These are phyloP conservation scores for Saccharum spontaneum DNA, from an alignment of 176 grass and related monocot species.

Conservation along the genomic window DNA sequence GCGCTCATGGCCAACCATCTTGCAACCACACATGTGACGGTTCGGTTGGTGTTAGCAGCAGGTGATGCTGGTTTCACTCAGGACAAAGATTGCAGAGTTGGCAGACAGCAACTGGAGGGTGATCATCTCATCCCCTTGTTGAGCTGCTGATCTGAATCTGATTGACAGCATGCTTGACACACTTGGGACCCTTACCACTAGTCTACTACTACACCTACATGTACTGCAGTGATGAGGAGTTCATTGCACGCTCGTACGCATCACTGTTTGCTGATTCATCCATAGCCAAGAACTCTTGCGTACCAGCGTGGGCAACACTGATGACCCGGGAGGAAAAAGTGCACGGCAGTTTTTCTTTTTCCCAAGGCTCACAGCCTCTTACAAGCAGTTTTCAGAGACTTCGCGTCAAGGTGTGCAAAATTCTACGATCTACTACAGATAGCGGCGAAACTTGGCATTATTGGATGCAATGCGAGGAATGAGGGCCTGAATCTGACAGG, in stretches of 20 bases:
- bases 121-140: neutral
- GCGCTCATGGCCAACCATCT: neutral
- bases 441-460: neutral
- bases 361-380: neutral
- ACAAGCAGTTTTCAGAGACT: neutral
- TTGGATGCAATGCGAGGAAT: neutral
- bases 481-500: neutral
- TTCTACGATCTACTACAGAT: neutral
- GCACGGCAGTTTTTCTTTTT: neutral
- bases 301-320: neutral
- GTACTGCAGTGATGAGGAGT: neutral
- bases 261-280: neutral
- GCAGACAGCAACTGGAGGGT: neutral
- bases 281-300: slow-evolving; percentile 6
- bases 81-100: slow-evolving; percentile 14
- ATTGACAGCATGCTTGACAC: neutral
- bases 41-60: neutral
- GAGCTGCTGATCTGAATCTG: neutral
- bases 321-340: neutral
- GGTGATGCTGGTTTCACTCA: neutral
- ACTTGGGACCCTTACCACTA: neutral
- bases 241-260: neutral
- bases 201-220: neutral
- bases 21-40: neutral
- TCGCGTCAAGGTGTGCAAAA: neutral